Evolutionary conservation across 2,329 filamentous ascomycete species (phyloP).

Genomic region (Annulohypoxylon truncatum): DNA sequence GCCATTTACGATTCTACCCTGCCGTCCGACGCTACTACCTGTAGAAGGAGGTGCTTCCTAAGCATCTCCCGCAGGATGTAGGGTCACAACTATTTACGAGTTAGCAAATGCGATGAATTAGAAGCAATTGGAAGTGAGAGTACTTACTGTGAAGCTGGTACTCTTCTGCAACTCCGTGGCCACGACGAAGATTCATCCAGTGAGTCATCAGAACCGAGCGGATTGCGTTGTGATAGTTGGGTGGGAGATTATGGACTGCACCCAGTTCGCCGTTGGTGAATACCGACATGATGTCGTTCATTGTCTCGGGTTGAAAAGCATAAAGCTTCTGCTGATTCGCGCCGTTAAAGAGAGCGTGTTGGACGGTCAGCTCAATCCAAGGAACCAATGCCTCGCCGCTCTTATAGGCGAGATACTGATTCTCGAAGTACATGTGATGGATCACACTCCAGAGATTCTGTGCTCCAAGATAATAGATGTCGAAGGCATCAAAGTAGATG

Average conservation of each 20-base stretch:
- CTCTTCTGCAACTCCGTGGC: not conserved
- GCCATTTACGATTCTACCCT: slow-evolving; percentile 28
- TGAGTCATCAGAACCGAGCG: slow-evolving; percentile 32
- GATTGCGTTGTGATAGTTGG: slow-evolving; percentile 31
- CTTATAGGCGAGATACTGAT: slow-evolving; percentile 50
- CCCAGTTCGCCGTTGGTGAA: slow-evolving; percentile 34
- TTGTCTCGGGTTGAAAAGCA: slow-evolving; percentile 30
- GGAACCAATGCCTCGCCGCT: slow-evolving; percentile 42
- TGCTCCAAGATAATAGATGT: slow-evolving; percentile 60
- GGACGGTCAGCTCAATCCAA: slow-evolving; percentile 38
- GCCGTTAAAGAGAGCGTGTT: slow-evolving; percentile 22
- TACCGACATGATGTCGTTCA: slow-evolving; percentile 34
- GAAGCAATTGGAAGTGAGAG: not conserved
- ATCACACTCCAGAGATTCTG: slow-evolving; percentile 62
- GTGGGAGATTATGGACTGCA: slow-evolving; percentile 28
- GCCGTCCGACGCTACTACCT: slow-evolving; percentile 7
- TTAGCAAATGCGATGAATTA: slow-evolving; percentile 1
- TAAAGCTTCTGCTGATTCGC: slow-evolving; percentile 32
- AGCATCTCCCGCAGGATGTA: not conserved
- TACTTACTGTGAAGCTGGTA: slow-evolving; percentile 14
- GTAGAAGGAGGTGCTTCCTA: slow-evolving; percentile 10
- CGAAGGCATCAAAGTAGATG: slow-evolving; percentile 60
- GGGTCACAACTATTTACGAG: not conserved
- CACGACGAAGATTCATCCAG: slow-evolving; percentile 25
- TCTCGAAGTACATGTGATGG: slow-evolving; percentile 56